Evolutionary conservation across 1,139 yeast species (phyloP).

Genomic region (Geotrichum bryndzae): DNA sequence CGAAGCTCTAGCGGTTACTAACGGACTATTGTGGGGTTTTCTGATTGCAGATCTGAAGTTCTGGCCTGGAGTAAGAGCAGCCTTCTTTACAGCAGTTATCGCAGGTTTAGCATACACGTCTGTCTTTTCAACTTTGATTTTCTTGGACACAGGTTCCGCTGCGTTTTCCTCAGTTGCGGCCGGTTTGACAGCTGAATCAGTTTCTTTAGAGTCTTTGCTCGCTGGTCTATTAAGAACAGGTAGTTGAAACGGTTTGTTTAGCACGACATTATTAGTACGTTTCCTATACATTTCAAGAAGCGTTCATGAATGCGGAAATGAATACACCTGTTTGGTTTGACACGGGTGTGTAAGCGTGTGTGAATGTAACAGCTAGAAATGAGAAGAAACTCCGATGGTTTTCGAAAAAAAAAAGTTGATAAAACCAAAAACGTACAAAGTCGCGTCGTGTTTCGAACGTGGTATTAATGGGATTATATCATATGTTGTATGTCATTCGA

Average conservation of each 20-base stretch:
- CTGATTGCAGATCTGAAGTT: neutral
- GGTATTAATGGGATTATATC: neutral
- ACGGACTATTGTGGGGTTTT: neutral
- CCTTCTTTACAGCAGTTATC: neutral
- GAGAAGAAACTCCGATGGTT: neutral
- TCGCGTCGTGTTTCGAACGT: neutral
- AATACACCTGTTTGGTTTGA: neutral
- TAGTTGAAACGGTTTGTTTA: conserved; percentile 15
- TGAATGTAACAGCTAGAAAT: neutral
- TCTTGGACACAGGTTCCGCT: conserved; percentile 4
- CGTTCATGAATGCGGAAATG: neutral
- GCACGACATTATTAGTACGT: conserved; percentile 6
- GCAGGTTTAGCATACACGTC: neutral
- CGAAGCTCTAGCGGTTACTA: neutral
- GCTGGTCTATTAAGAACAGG: conserved; percentile 8
- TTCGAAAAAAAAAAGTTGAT: neutral
- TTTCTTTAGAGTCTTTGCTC: neutral
- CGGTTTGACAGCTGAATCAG: neutral
- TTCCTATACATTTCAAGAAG: conserved; percentile 10
- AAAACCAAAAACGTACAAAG: neutral
- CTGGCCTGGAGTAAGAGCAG: neutral
- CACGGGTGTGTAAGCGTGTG: too few species aligned
- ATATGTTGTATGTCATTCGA: neutral
- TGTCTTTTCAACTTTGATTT: conserved; percentile 1
- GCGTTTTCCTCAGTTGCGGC: neutral